phyloP scores from a whole-genome alignment of 352 stramenopile species.

The Aphanomyces stellatus region DNA sequence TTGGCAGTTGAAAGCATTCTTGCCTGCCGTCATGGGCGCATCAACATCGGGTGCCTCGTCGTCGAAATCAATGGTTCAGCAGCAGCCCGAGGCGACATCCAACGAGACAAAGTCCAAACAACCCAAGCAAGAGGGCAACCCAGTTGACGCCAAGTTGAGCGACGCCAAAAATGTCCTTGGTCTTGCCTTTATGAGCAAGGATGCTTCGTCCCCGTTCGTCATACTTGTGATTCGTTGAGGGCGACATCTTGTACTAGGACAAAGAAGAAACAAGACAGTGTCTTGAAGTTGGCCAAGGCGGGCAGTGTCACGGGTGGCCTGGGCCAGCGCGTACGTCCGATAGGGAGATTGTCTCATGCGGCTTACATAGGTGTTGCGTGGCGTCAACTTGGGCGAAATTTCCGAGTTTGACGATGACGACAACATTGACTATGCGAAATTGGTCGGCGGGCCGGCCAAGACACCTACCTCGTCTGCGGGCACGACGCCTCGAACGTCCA shows the following conservation, averaged over 20 bases:
- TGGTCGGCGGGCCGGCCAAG: constrained; percentile 35
- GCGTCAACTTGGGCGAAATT: constrained; percentile 63
- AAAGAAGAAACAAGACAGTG: not conserved
- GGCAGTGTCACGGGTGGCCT: not conserved
- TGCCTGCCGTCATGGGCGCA: no score
- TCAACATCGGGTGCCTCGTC: no score
- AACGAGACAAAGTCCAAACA: not conserved
- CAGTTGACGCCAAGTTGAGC: not conserved
- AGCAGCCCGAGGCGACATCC: constrained; percentile 9
- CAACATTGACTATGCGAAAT: constrained; percentile 60
- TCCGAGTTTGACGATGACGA: constrained; percentile 77
- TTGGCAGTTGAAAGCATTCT: constrained; percentile 47
- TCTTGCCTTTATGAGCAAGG: constrained; percentile 9
- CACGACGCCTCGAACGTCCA: no score
- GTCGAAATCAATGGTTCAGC: constrained; percentile 22
- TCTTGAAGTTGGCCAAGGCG: constrained; percentile 1
- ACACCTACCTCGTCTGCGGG: not conserved
- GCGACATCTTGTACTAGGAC: not conserved
- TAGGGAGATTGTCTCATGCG: no score
- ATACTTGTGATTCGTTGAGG: not conserved
- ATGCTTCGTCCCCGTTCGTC: not conserved
- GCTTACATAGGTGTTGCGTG: constrained; percentile 35
- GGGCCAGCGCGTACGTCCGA: constrained; percentile 5
- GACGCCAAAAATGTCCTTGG: not conserved
- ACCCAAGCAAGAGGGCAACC: no score